Evolutionary conservation across 306 rosid genomes (phyloP).

Genomic region (Lathyrus oleraceus): DNA sequence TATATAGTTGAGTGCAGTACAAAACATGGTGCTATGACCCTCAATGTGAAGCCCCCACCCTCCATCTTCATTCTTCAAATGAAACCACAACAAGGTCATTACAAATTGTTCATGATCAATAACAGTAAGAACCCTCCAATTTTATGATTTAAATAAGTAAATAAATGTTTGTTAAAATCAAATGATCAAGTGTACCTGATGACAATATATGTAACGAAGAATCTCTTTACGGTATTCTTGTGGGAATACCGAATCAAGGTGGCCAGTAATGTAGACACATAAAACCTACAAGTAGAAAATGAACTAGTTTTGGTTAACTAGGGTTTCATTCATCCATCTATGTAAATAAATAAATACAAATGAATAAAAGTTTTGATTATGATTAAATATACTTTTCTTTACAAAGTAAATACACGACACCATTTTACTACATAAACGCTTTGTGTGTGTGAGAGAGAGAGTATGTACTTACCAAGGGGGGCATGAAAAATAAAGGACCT

Average conservation of each 20-base stretch:
- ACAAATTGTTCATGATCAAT: background rate
- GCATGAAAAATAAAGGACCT: conserved; percentile 68
- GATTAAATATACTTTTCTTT: too few species aligned
- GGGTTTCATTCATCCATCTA: too few species aligned
- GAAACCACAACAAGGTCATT: background rate
- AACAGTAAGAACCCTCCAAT: too few species aligned
- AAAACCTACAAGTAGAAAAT: conserved; percentile 51
- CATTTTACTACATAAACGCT: too few species aligned
- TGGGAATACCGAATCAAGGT: conserved; percentile 52
- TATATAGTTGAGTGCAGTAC: conserved; percentile 62
- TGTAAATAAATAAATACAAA: too few species aligned
- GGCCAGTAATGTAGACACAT: conserved; percentile 59
- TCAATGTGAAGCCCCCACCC: conserved; percentile 84
- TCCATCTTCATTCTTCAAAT: conserved; percentile 73
- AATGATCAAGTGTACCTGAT: conserved; percentile 49
- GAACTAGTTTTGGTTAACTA: too few species aligned
- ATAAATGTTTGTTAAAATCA: background rate
- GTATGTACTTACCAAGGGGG: conserved; percentile 54
- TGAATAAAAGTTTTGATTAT: too few species aligned
- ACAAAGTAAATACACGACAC: too few species aligned
- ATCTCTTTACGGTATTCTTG: conserved; percentile 61
- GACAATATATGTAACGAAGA: conserved; percentile 62
- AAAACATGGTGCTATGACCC: conserved; percentile 79
- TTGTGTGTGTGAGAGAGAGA: too few species aligned
- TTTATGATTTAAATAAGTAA: background rate